phyloP scores from a whole-genome alignment of 192 early-diverging fungal genomes.

The Umbelopsis ramanniana region DNA sequence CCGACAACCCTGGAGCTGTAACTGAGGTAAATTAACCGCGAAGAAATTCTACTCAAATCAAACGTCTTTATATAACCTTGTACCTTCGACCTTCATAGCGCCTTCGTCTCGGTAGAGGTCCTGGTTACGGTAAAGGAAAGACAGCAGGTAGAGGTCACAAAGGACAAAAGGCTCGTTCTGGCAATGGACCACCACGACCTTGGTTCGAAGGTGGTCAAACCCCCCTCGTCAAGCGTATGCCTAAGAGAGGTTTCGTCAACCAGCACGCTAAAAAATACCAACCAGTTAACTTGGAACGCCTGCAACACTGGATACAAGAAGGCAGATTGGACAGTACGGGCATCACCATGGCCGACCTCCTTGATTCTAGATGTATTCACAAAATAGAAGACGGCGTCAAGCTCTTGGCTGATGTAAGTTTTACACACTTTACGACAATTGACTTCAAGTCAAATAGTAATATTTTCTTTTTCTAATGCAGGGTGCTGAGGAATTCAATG shows the following conservation, averaged over 20 bases:
- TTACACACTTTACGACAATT: background rate
- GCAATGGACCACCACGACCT: slow-evolving; percentile 76
- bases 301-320: slow-evolving; percentile 91
- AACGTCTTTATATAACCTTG: background rate
- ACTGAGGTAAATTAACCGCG: slow-evolving; percentile 38
- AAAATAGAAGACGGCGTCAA: slow-evolving; percentile 87
- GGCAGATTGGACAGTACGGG: slow-evolving; percentile 83
- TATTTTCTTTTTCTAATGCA: slow-evolving; percentile 28
- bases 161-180: slow-evolving; percentile 83
- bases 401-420: slow-evolving; percentile 68
- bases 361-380: slow-evolving; percentile 68
- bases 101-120: slow-evolving; percentile 78
- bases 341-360: slow-evolving; percentile 83
- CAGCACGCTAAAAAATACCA: slow-evolving; percentile 65
- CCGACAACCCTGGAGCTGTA: slow-evolving; percentile 44
- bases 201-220: slow-evolving; percentile 96
- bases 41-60: background rate
- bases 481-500: slow-evolving; percentile 79
- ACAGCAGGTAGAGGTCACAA: slow-evolving; percentile 92
- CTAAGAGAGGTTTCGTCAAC: slow-evolving; percentile 87
- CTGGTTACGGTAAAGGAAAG: slow-evolving; percentile 87
- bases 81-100: slow-evolving; percentile 37
- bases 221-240: slow-evolving; percentile 78
- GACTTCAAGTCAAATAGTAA: background rate
- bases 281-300: slow-evolving; percentile 80